These are phyloP conservation scores for Pythium coloratum DNA, from an alignment of 352 stramenopile genomes.

Conservation along the genomic window DNA sequence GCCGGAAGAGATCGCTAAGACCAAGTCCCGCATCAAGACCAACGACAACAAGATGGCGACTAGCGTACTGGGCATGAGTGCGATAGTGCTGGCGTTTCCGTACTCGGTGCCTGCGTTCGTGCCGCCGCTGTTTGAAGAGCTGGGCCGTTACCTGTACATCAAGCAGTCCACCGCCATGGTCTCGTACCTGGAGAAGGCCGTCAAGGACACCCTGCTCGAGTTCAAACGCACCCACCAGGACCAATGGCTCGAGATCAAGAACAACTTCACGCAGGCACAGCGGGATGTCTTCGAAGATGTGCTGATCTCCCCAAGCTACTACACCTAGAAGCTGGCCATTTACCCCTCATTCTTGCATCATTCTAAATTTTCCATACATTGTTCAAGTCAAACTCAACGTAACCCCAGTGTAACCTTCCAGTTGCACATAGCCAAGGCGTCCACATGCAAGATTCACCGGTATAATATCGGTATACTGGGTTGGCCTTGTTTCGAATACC, in stretches of 20 bases:
- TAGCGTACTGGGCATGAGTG: slow-evolving; percentile 68
- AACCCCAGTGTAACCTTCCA: too few species aligned
- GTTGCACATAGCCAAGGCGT: too few species aligned
- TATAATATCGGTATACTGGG: background rate
- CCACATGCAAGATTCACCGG: too few species aligned
- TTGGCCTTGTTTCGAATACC: background rate
- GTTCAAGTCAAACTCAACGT: too few species aligned
- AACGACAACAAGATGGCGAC: slow-evolving; percentile 58
- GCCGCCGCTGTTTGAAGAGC: slow-evolving; percentile 69
- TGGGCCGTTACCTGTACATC: slow-evolving; percentile 69
- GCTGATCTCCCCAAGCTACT: slow-evolving; percentile 76
- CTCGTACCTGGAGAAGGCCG: slow-evolving; percentile 68
- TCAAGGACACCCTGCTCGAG: slow-evolving; percentile 80
- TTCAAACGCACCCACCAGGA: slow-evolving; percentile 86
- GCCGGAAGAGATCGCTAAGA: slow-evolving; percentile 31
- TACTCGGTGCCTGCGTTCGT: slow-evolving; percentile 71
- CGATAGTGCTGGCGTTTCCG: slow-evolving; percentile 74
- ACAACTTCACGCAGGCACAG: slow-evolving; percentile 53
- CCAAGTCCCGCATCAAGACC: slow-evolving; percentile 38
- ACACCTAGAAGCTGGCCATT: slow-evolving; percentile 31
- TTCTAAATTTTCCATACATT: too few species aligned
- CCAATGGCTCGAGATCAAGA: slow-evolving; percentile 79
- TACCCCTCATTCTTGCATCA: too few species aligned
- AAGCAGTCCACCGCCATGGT: slow-evolving; percentile 55
- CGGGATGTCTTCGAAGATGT: slow-evolving; percentile 79